Base-by-base conservation (phyloP, 2,329 filamentous ascomycete genomes). In the Pyrenophora tritici-repentis region DNA sequence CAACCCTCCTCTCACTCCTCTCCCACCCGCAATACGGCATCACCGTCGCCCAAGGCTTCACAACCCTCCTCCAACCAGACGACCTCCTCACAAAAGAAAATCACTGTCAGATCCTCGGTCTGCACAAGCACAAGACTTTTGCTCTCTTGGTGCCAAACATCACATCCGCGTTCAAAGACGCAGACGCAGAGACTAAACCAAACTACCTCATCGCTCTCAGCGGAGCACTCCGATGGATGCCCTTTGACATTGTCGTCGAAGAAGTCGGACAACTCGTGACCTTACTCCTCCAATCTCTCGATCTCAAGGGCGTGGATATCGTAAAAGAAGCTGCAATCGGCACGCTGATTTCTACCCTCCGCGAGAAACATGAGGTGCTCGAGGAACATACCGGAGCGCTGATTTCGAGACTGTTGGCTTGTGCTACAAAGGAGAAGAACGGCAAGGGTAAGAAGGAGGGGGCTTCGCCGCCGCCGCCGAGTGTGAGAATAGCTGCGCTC, bases 81-180 rank as follows among this genome's bases (percentile, higher is more conserved):
- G 83, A 86, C 55, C 74, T 88, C 17, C 72, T 88, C 31, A 83
- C 78, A 10, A 79, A 82, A 53, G 72, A 78, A 32, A 88, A 88
- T 59, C 80, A 84, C 55, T 86, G 84, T 53, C 78, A 79, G 14
- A 80, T 88, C 32, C 82, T 85, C 3, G 76, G 84, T 3, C 75
- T 88, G 2, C 81, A 83, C 58, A 86, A 85, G 63, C 86, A 88
- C 62, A 84, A 83, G 54, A 78, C 82, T 34, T 88, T 88, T 71
- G 79, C 78, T 24, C 80, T 83, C 13, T 75, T 85, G 4, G 76
- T 84, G 2, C 84, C 85, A 0, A 70, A 78, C 24, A 81, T 87
- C 42, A 79, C 82, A 4, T 70, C 76, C 20, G 74, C 76, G 3
- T 83, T 86, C 64, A 78, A 77, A 49, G 70, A 70, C 14, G 76